Evolutionary conservation across 208 protist genomes (phyloP).

Genomic region (Acanthamoeba polyphaga): DNA sequence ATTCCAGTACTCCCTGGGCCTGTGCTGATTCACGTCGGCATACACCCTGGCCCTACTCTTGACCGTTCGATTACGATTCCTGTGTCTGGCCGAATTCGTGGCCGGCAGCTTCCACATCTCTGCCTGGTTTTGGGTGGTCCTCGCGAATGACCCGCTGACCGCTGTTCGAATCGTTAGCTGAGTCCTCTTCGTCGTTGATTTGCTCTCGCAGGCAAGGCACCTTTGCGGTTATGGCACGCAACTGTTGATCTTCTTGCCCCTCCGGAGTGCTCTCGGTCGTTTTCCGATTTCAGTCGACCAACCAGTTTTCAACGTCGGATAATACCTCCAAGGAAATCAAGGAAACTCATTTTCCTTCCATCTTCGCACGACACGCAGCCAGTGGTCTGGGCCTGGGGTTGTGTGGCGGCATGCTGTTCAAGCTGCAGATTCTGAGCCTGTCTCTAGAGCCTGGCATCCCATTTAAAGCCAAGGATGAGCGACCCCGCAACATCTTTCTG

Average conservation of each 20-base stretch:
- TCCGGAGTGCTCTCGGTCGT: not conserved
- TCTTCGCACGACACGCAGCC: no score
- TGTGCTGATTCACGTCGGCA: conserved; percentile 90
- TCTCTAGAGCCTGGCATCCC: conserved; percentile 57
- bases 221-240: no score
- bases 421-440: conserved; percentile 75
- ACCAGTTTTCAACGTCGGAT: no score
- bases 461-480: not conserved
- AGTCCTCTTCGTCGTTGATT: not conserved
- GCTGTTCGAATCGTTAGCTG: not conserved
- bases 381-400: no score
- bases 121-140: not conserved
- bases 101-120: conserved; percentile 66
- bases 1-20: conserved; percentile 96
- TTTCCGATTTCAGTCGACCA: not conserved
- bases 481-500: conserved; percentile 64
- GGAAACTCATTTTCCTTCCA: no score
- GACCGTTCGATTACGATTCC: conserved; percentile 64
- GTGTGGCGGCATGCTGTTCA: conserved; percentile 46
- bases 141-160: not conserved
- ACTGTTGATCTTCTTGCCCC: not conserved
- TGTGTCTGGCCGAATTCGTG: conserved; percentile 63
- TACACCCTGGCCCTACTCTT: conserved; percentile 81
- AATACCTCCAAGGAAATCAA: no score
- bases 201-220: not conserved